Conservation (phyloP, 2,329 filamentous ascomycete species). For the Cytospora paraplurivora region DNA sequence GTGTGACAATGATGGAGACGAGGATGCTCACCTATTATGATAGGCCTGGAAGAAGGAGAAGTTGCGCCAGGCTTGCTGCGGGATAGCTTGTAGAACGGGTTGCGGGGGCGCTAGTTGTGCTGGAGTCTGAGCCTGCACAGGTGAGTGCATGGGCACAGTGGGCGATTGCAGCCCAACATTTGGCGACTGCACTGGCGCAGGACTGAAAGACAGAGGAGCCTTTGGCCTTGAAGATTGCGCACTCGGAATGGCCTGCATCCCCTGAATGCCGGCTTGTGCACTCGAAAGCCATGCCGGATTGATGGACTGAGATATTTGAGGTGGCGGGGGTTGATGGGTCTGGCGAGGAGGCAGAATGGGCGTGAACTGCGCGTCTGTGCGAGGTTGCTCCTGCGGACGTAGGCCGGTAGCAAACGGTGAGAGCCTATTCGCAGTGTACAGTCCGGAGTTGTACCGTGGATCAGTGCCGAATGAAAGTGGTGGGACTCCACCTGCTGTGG, state of each 20-base stretch:
- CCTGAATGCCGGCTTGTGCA: conserved; percentile 4
- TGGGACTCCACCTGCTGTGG: conserved; percentile 15
- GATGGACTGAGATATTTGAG: conserved; percentile 10
- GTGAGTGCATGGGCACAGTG: conserved; percentile 17
- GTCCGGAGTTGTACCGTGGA: conserved; percentile 28
- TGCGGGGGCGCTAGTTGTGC: conserved; percentile 6
- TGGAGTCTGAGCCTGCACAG: conserved; percentile 9
- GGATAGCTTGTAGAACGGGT: conserved; percentile 1
- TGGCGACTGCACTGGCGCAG: conserved; percentile 5
- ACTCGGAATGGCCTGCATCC: conserved; percentile 7
- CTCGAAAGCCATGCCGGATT: conserved; percentile 22
- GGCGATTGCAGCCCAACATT: conserved; percentile 16
- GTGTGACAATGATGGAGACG: background rate
- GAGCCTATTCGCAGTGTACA: conserved; percentile 34
- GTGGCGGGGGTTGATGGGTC: conserved; percentile 1
- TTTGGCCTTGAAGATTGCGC: conserved; percentile 13
- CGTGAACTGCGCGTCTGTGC: conserved; percentile 10
- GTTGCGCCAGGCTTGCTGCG: conserved; percentile 47
- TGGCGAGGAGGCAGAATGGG: conserved; percentile 6
- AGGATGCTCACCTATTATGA: conserved; percentile 54
- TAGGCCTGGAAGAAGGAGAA: conserved; percentile 62
- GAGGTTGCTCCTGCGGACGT: conserved; percentile 34
- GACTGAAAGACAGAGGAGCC: background rate
- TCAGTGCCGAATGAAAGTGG: conserved; percentile 34
- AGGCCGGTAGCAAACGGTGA: conserved; percentile 36